A percentile compares a stretch with the other conserved stretches of the same genome.
Evolutionary conservation across 1,284 basidiomycete genomes (phyloP).

Genomic region (Fistulina hepatica): DNA sequence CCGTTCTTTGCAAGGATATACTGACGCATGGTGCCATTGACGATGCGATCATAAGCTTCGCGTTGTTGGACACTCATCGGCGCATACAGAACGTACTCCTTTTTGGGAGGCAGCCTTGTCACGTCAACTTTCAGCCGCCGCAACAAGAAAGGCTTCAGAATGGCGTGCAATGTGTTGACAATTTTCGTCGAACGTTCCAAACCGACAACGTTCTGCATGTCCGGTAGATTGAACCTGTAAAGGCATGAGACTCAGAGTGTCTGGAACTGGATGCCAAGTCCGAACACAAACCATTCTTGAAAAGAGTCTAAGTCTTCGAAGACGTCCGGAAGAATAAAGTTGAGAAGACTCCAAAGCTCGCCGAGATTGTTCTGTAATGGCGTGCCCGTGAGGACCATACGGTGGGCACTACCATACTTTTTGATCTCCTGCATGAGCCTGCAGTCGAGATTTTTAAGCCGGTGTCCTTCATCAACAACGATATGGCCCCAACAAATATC

Average conservation of each 20-base stretch:
- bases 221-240: slow-evolving; percentile 62
- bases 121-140: slow-evolving; percentile 90
- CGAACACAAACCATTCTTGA: slow-evolving; percentile 66
- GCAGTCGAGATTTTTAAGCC: slow-evolving; percentile 89
- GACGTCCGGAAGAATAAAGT: slow-evolving; percentile 88
- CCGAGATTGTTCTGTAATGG: slow-evolving; percentile 93
- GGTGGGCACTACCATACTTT: slow-evolving; percentile 72
- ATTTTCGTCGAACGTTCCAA: slow-evolving; percentile 54
- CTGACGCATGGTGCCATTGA: slow-evolving; percentile 54
- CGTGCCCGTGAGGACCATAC: slow-evolving; percentile 91
- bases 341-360: slow-evolving; percentile 91
- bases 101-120: slow-evolving; percentile 76
- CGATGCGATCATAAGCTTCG: slow-evolving; percentile 74
- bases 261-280: not conserved
- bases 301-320: slow-evolving; percentile 87
- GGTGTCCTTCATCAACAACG: slow-evolving; percentile 90
- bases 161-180: slow-evolving; percentile 77
- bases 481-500: slow-evolving; percentile 80
- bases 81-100: slow-evolving; percentile 91
- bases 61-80: slow-evolving; percentile 77
- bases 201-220: slow-evolving; percentile 46
- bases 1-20: slow-evolving; percentile 34
- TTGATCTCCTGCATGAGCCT: slow-evolving; percentile 88
- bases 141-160: slow-evolving; percentile 93
- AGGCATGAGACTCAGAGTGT: not conserved